Evolutionary conservation across 2,329 filamentous ascomycete species (phyloP).

Genomic region (Penicillium olsonii): DNA sequence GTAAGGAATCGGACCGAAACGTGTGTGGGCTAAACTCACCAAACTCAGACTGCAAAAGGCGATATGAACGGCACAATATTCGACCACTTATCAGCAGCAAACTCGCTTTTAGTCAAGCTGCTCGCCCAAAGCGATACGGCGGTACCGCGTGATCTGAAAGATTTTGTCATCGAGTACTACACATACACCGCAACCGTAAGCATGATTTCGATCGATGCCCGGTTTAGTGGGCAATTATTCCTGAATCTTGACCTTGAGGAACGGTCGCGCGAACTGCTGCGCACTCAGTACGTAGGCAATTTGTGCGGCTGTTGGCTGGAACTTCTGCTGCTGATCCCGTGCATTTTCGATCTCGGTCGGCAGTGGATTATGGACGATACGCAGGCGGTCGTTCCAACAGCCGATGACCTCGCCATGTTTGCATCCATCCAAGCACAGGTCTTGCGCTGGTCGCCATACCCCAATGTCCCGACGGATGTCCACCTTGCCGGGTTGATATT

Average conservation of each 20-base stretch:
- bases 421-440: conserved; percentile 47
- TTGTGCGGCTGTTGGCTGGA: conserved; percentile 36
- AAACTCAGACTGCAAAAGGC: conserved; percentile 42
- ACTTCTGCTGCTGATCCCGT: conserved; percentile 31
- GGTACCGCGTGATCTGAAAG: conserved; percentile 41
- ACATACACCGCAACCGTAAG: conserved; percentile 51
- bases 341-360: conserved; percentile 34
- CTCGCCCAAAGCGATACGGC: conserved; percentile 36
- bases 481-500: conserved; percentile 47
- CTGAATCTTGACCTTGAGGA: conserved; percentile 48
- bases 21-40: conserved; percentile 3
- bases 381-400: conserved; percentile 27
- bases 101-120: conserved; percentile 43
- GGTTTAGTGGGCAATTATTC: conserved; percentile 30
- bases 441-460: conserved; percentile 42
- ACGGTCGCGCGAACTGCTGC: conserved; percentile 29
- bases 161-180: conserved; percentile 53
- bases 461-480: conserved; percentile 38
- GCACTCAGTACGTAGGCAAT: conserved; percentile 31
- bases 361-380: conserved; percentile 37
- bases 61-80: conserved; percentile 51
- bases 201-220: conserved; percentile 48
- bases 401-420: conserved; percentile 49
- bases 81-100: conserved; percentile 49
- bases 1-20: conserved; percentile 28